Conservation (phyloP, 2,329 filamentous ascomycete genomes). For the Spiromastix sp. region DNA sequence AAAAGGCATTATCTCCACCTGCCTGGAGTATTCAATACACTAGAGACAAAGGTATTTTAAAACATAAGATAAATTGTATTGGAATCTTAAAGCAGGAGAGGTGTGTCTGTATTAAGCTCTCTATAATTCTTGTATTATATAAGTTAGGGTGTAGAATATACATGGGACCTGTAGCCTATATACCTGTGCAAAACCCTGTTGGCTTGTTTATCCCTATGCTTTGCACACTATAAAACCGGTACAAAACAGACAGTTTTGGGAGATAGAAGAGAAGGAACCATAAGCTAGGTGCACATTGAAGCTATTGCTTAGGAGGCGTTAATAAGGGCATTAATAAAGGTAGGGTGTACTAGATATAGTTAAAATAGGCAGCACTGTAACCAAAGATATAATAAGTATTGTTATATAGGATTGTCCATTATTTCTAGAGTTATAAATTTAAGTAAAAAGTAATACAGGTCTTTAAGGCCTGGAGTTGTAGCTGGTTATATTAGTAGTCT, state of each 20-base stretch:
- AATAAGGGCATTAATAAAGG: too few species aligned
- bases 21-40: conserved; percentile 22
- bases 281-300: conserved; percentile 18
- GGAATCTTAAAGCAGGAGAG: conserved; percentile 12
- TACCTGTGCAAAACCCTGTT: conserved; percentile 15
- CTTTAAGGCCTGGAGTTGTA: too few species aligned
- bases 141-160: conserved; percentile 10
- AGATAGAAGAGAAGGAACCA: conserved; percentile 20
- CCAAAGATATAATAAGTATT: neutral
- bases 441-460: too few species aligned
- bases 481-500: too few species aligned
- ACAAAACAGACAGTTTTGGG: conserved; percentile 20
- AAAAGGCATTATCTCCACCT: conserved; percentile 14
- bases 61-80: conserved; percentile 27
- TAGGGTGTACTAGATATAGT: conserved; percentile 19
- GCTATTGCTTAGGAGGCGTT: conserved; percentile 6
- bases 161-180: conserved; percentile 13
- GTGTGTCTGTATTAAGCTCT: conserved; percentile 16
- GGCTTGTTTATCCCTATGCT: conserved; percentile 23
- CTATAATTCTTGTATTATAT: conserved; percentile 12
- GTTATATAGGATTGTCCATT: too few species aligned
- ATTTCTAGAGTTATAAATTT: too few species aligned
- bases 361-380: too few species aligned
- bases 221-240: conserved; percentile 23
- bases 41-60: conserved; percentile 16